Conservation (phyloP, 257 asterid genomes). For the Petunia axillaris region DNA sequence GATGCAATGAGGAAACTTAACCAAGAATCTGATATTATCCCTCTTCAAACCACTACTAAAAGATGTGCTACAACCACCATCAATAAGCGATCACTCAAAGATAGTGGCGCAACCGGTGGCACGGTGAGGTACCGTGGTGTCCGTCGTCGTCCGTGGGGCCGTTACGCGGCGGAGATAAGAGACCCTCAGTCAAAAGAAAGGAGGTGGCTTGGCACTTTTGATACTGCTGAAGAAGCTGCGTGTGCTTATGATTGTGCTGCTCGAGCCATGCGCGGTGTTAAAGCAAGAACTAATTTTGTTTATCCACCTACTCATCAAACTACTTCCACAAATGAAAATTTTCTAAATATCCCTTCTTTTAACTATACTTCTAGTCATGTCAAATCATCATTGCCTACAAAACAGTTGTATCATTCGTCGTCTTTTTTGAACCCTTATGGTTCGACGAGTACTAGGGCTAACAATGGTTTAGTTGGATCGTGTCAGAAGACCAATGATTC, state of each 20-base stretch:
- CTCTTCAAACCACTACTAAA: constrained; percentile 38
- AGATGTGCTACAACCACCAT: constrained; percentile 35
- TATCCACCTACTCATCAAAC: constrained; percentile 56
- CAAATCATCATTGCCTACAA: constrained; percentile 14
- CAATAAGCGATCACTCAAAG: constrained; percentile 56
- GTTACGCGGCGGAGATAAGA: constrained; percentile 91
- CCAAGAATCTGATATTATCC: constrained; percentile 37
- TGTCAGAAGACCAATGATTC: constrained; percentile 14
- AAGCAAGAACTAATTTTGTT: constrained; percentile 80
- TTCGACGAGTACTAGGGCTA: background rate
- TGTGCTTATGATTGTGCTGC: constrained; percentile 94
- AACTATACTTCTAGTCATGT: background rate
- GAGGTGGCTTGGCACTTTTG: constrained; percentile 93
- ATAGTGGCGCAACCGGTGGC: constrained; percentile 32
- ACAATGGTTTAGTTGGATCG: background rate
- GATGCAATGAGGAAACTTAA: constrained; percentile 76
- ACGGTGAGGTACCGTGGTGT: constrained; percentile 81
- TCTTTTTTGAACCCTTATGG: constrained; percentile 40
- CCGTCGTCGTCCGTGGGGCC: constrained; percentile 98
- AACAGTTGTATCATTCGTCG: background rate
- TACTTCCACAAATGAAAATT: constrained; percentile 19
- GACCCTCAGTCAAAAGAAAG: constrained; percentile 89
- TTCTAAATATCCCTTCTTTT: background rate
- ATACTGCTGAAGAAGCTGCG: constrained; percentile 95
- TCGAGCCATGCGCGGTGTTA: constrained; percentile 89